Base-by-base conservation (phyloP, 108 stramenopile genomes). In the Cyclotella distinguenda region DNA sequence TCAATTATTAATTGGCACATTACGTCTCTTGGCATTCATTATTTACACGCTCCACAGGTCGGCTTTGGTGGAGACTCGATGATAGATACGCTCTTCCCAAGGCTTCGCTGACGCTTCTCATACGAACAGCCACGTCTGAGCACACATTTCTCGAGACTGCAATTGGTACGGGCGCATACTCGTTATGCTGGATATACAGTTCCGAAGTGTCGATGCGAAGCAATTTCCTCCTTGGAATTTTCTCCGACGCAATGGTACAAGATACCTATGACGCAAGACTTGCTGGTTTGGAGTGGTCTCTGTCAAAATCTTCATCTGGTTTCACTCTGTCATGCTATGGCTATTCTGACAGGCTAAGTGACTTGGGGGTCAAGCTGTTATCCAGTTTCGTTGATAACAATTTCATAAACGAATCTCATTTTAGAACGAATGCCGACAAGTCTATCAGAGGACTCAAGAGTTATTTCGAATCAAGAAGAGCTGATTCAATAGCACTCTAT, bases 41-140 rank as follows among this genome's bases (percentile, higher is more conserved):
- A n/a, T 2, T 28, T 7, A 11, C 0, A n/a, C 5, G 6, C 13
- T 63, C 22, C 19, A 30, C 25, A 33, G 75, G 77, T 52, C 83
- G 88, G n/a, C 85, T 94, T 33, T 94, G 75, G 82, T 85, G 88
- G 79, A 80, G 88, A 33, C 77, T 94, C 25, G 93, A 94, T 62
- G 93, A 94, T 60, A 70, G 93, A 6, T 94, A 94, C 63, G 88
- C 86, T 7, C 59, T 91, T 5, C 93, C 93, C 26, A 88, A 87
- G 40, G 72, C 90, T 12, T 77, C 60, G 22, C 1, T 91, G 47
- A 80, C 74, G 3, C 25, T 94, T 2, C 51, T 94, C 12, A 58
- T 91, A 35, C 70, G 90, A 35, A 87, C 79, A 61, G 71, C 88
- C 9, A 61, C 80, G 19, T 44, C 74, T 22, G 67, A 87, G 34